Evolutionary conservation across 768 basidiomycete genomes (phyloP), one percentile per base, ranked within the genome.

Genomic region (Mycena pura): DNA sequence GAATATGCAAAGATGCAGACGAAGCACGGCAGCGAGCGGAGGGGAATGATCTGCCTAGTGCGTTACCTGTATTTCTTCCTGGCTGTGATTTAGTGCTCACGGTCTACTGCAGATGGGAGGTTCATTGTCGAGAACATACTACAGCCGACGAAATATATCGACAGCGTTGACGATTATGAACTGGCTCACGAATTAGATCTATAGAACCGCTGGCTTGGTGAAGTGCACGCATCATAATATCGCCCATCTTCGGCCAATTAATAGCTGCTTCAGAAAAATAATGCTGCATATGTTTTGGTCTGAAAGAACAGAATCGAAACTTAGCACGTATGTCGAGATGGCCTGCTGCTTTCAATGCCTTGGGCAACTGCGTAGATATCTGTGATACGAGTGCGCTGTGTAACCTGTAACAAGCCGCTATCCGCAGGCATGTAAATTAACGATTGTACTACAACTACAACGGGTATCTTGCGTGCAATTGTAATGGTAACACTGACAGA

Each of bases 41-140:
- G 57, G 81, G 88, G 61, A 95, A 93, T 64, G 91, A 93, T 74
- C 81, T 84, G 58, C 90, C 90, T 24, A 93, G 91, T 93, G 67
- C 62, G 79, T 68, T 15, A 40, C 50, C 60, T 50, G n/a, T n/a
- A n/a, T n/a, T n/a, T n/a, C 48, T 64, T 19, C 49, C 41, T 32
- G 29, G 22, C 34, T 47, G 15, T 51, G 52, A 9, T 27, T 7
- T 6, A 10, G 9, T 19, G 27, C 52, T 44, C 54, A 44, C 45
- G 45, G 34, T 52, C 3, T 51, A 10, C 53, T 46, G 40, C 41
- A 84, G 83, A 84, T 68, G 83, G 81, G 21, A 68, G 69, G 28
- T 83, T 82, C 50, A 65, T 84, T 9, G 71, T 80, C 6, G 73
- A 73, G 38, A 82, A 84, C 61, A 77, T 79, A 72, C 51, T 85